These are phyloP conservation scores for Pyrenophora tritici-repentis DNA, from an alignment of 2,329 filamentous ascomycete species.

Conservation along the genomic window DNA sequence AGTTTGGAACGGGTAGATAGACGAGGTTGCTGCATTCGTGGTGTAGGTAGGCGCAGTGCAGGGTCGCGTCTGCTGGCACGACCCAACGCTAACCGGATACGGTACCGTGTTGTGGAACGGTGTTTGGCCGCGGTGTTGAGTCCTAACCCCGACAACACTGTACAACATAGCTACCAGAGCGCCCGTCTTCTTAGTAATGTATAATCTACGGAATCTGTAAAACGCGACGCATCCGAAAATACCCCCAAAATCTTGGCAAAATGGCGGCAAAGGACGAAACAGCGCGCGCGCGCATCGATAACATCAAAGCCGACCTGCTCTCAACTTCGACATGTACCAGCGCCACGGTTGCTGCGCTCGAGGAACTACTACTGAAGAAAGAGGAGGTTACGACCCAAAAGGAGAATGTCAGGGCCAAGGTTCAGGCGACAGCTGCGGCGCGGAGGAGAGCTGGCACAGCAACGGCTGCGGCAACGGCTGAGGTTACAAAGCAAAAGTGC, in stretches of 20 bases:
- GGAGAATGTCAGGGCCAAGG: constrained; percentile 40
- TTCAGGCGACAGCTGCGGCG: constrained; percentile 18
- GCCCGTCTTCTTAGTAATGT: constrained; percentile 32
- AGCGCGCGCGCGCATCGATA: constrained; percentile 54
- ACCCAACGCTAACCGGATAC: constrained; percentile 15
- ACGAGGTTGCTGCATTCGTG: too few relatives aligned
- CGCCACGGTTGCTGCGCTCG: constrained; percentile 53
- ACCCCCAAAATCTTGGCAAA: constrained; percentile 1
- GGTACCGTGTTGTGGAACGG: constrained; percentile 22
- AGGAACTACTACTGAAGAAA: constrained; percentile 49
- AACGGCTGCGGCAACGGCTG: constrained; percentile 27
- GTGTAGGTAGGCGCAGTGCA: neutral
- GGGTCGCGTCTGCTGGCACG: neutral
- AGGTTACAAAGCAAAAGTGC: constrained; percentile 46
- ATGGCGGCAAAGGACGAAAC: constrained; percentile 40
- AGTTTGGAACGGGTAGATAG: too few relatives aligned
- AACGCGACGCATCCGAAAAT: neutral
- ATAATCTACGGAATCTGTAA: constrained; percentile 35
- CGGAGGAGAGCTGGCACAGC: constrained; percentile 41
- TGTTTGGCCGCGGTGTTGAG: constrained; percentile 23
- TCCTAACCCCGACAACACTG: constrained; percentile 11
- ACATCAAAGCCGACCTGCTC: constrained; percentile 54
- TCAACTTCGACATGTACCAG: constrained; percentile 57
- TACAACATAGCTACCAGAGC: constrained; percentile 16
- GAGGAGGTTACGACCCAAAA: constrained; percentile 43